These are phyloP conservation scores for Micractinium conductrix DNA, from an alignment of 139 green algal species.

Conservation along the genomic window DNA sequence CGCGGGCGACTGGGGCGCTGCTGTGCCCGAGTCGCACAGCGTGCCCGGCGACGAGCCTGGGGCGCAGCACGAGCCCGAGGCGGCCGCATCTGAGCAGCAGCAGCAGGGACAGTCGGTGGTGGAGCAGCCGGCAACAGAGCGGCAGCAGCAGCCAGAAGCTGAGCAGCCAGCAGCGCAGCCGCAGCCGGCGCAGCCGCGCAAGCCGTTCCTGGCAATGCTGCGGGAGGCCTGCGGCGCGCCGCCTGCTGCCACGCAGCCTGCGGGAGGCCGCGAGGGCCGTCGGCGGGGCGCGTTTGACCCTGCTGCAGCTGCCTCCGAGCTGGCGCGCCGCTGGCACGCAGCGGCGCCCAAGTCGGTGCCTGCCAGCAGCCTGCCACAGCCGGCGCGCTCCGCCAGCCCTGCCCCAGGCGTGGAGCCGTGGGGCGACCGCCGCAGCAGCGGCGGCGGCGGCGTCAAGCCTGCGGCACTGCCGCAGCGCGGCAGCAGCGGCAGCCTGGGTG, in stretches of 20 bases:
- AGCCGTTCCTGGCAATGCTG: conserved; percentile 17
- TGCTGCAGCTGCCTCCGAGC: conserved; percentile 1
- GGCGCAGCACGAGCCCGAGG: too few relatives aligned
- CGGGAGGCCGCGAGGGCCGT: not conserved
- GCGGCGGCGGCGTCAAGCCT: not conserved
- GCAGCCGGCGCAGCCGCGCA: not conserved
- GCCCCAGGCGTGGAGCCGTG: not conserved
- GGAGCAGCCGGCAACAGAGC: not conserved
- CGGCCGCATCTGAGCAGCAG: not conserved
- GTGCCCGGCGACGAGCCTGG: too few relatives aligned
- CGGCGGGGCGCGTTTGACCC: not conserved
- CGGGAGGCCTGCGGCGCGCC: not conserved
- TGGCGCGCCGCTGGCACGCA: conserved; percentile 14
- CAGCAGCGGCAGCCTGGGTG: not conserved
- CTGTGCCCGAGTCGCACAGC: not conserved
- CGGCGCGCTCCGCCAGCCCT: not conserved
- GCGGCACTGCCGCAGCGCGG: not conserved
- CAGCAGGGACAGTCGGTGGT: not conserved
- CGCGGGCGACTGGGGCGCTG: not conserved
- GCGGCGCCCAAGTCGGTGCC: conserved; percentile 3
- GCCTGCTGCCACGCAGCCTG: not conserved
- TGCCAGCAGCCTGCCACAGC: not conserved
- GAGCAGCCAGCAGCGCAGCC: not conserved
- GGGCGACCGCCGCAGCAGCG: not conserved
- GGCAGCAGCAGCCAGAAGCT: not conserved